Evolutionary conservation across 1,284 basidiomycete species (phyloP), one percentile per base, ranked within the genome.

Genomic region (Heliocybe sulcata): DNA sequence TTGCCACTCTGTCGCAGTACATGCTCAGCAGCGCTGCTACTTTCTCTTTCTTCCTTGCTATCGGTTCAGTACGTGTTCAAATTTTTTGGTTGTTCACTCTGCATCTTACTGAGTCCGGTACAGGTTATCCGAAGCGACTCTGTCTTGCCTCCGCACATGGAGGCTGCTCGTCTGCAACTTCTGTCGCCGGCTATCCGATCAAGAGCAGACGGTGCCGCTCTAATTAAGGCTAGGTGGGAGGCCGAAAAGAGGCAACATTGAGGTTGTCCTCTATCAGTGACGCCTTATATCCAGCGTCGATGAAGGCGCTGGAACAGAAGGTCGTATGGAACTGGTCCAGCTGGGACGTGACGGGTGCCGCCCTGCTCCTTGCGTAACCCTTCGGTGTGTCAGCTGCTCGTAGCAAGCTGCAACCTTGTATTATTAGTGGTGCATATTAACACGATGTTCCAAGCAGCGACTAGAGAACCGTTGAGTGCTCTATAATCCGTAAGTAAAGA

Each of bases 1-100:
- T 97, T 42, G 87, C 90, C 2, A 95, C 94, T 0, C 81, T 97
- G 45, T 94, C 92, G 16, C 92, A 94, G 64, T 96, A 96, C 71
- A 97, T 97, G 94, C 79, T 94, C 29, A 87, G 87, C 65, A 93
- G 90, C 62, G 92, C 88, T 12, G 91, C 91, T 2, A 92, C 90
- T 0, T 92, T 92, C 66, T 82, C 82, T 16, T 92, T 92, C 73
- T 92, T 93, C 81, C 80, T 92, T 38, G 77, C 91, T 27, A 87
- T 92, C 60, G 90, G 90, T 60, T 90, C 90, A 23, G 90, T 91
- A 66, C 61, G 84, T 64, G 14, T 54, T 35, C 8, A 26, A 14
- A 48, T 51, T 42, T 45, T 47, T n/a, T n/a, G n/a, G n/a, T n/a
- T n/a, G n/a, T n/a, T 22, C 29, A 33, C 51, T 51, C 35, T 23